Conservation (phyloP, 2,329 filamentous ascomycete species). For the Samsoniella hepiali region DNA sequence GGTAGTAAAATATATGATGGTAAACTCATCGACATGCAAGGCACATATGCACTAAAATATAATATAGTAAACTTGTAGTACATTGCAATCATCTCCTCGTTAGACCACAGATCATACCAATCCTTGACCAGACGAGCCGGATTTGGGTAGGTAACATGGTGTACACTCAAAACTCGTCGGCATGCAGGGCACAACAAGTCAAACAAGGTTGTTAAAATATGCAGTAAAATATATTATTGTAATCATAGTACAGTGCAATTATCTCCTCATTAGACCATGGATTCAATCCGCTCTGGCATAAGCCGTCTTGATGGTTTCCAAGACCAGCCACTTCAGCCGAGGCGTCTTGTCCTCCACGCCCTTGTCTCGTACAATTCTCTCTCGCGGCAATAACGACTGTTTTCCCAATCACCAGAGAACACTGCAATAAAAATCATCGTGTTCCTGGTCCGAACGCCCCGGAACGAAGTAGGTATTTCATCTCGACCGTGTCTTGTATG, state of each 20-base stretch:
- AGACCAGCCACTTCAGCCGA: not conserved
- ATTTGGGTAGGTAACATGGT: no score
- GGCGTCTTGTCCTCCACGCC: not conserved
- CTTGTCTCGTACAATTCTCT: not conserved
- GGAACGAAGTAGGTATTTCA: slow-evolving; percentile 15
- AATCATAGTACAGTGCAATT: slow-evolving; percentile 13
- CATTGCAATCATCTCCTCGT: slow-evolving; percentile 17
- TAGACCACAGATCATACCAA: not conserved
- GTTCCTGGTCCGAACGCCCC: slow-evolving; percentile 15
- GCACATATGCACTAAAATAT: not conserved
- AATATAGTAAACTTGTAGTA: slow-evolving; percentile 1
- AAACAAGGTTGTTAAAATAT: not conserved
- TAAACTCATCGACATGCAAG: no score
- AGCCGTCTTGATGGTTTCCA: not conserved
- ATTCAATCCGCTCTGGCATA: no score
- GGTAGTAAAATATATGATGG: no score
- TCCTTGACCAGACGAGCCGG: no score
- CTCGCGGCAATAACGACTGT: slow-evolving; percentile 10
- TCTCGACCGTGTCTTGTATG: slow-evolving; percentile 12
- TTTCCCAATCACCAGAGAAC: not conserved
- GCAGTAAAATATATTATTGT: slow-evolving; percentile 2
- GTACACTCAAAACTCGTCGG: no score
- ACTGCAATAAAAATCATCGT: not conserved
- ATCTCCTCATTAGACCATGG: slow-evolving; percentile 14
- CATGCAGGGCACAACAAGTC: no score